phyloP scores from a whole-genome alignment of 768 basidiomycete genomes.

The Leucogyrophana mollusca region DNA sequence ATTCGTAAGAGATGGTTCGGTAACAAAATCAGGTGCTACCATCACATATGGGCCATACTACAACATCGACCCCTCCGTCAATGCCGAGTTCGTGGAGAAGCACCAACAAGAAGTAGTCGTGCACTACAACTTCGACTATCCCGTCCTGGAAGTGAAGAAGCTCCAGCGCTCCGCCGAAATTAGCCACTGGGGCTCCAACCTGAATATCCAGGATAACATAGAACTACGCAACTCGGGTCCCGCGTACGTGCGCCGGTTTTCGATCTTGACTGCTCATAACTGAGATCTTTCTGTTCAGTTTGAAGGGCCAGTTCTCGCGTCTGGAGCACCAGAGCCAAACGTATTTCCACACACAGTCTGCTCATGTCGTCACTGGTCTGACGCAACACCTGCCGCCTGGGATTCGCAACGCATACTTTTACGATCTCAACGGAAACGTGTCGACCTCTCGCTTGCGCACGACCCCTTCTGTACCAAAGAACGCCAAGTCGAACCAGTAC shows the following conservation, averaged over 20 bases:
- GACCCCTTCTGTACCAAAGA: conserved; percentile 61
- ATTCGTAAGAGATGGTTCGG: conserved; percentile 59
- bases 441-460: conserved; percentile 86
- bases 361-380: conserved; percentile 72
- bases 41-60: conserved; percentile 89
- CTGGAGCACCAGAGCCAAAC: conserved; percentile 78
- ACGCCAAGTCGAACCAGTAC: conserved; percentile 47
- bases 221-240: conserved; percentile 88
- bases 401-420: conserved; percentile 82
- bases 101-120: conserved; percentile 67
- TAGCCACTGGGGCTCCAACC: conserved; percentile 95
- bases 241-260: conserved; percentile 49
- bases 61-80: conserved; percentile 65
- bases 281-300: conserved; percentile 43
- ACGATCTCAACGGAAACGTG: conserved; percentile 93
- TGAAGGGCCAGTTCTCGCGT: conserved; percentile 96
- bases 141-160: conserved; percentile 72
- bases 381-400: conserved; percentile 82
- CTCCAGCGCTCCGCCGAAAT: conserved; percentile 83
- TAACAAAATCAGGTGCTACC: conserved; percentile 73
- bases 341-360: conserved; percentile 63
- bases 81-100: conserved; percentile 50
- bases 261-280: neutral
- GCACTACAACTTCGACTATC: conserved; percentile 82
- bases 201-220: conserved; percentile 91